Evolutionary conservation across 306 rosid genomes (phyloP).

Genomic region (Crotalaria pallida): DNA sequence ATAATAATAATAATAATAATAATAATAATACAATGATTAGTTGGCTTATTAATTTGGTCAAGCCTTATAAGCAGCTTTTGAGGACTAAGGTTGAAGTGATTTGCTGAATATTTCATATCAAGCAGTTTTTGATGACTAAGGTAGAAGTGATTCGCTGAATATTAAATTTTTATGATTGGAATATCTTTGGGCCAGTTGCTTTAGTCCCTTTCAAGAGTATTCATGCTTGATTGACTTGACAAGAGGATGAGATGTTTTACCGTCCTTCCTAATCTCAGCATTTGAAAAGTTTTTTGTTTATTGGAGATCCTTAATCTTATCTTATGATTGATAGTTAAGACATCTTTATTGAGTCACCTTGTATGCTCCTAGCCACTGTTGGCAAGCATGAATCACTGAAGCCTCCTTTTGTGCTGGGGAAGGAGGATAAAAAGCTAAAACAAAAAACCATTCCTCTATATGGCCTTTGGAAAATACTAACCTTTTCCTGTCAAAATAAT

Average conservation of each 20-base stretch:
- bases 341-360: conserved; percentile 16
- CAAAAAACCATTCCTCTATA: no score
- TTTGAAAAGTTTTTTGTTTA: conserved; percentile 23
- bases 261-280: conserved; percentile 31
- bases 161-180: conserved; percentile 21
- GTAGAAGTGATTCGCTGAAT: conserved; percentile 7
- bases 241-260: conserved; percentile 28
- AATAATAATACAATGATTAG: no score
- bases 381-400: background rate
- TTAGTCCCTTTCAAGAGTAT: conserved; percentile 38
- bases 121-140: conserved; percentile 29
- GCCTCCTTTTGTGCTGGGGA: background rate
- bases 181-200: conserved; percentile 22
- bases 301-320: conserved; percentile 18
- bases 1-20: no score
- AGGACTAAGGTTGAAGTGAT: conserved; percentile 17
- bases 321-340: conserved; percentile 30
- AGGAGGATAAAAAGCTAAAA: background rate
- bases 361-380: background rate
- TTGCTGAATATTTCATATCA: conserved; percentile 9
- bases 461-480: background rate
- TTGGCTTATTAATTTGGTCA: conserved; percentile 20
- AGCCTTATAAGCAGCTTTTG: conserved; percentile 27
- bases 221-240: conserved; percentile 25
- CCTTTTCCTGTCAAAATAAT: background rate